A percentile compares a stretch with the other conserved stretches of the same genome.
These are phyloP conservation scores for Peronosclerospora sorghi DNA, from an alignment of 352 stramenopile species.

Conservation along the genomic window DNA sequence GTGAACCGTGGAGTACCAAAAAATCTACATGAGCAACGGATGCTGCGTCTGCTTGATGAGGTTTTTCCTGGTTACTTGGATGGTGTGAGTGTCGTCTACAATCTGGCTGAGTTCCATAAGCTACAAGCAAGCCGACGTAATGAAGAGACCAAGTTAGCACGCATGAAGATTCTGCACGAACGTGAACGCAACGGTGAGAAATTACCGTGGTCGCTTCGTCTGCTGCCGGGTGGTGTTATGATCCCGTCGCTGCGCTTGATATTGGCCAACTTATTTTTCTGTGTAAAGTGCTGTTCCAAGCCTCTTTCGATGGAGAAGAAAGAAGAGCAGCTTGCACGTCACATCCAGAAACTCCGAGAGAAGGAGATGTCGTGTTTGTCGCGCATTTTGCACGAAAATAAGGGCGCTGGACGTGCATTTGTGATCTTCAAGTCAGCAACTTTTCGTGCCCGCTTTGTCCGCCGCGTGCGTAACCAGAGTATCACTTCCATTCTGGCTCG, in stretches of 20 bases:
- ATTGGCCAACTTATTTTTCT: slow-evolving; percentile 32
- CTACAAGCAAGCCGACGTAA: slow-evolving; percentile 37
- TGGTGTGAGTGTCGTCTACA: slow-evolving; percentile 73
- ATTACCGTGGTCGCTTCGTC: slow-evolving; percentile 49
- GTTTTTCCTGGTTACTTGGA: slow-evolving; percentile 76
- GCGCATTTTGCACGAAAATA: slow-evolving; percentile 51
- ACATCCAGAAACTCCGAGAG: slow-evolving; percentile 50
- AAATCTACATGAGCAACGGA: slow-evolving; percentile 58
- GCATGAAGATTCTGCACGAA: slow-evolving; percentile 47
- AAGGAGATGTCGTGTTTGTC: slow-evolving; percentile 42
- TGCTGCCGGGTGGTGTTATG: slow-evolving; percentile 61
- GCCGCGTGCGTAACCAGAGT: slow-evolving; percentile 58
- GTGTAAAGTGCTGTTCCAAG: slow-evolving; percentile 31
- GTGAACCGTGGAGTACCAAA: slow-evolving; percentile 69
- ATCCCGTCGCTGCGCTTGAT: slow-evolving; percentile 48
- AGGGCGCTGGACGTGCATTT: slow-evolving; percentile 66
- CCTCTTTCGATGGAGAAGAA: slow-evolving; percentile 35
- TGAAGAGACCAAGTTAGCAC: slow-evolving; percentile 45
- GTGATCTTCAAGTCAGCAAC: slow-evolving; percentile 71
- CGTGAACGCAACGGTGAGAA: slow-evolving; percentile 24
- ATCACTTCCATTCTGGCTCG: slow-evolving; percentile 65
- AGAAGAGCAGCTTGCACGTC: slow-evolving; percentile 18
- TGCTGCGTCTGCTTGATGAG: slow-evolving; percentile 67
- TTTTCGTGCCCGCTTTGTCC: slow-evolving; percentile 64
- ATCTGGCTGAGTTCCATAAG: slow-evolving; percentile 62